Percentiles rank a stretch among this genome's conserved stretches.
These are phyloP conservation scores for Candida rishiriensis DNA, from an alignment of 805 yeast species.

Conservation along the genomic window DNA sequence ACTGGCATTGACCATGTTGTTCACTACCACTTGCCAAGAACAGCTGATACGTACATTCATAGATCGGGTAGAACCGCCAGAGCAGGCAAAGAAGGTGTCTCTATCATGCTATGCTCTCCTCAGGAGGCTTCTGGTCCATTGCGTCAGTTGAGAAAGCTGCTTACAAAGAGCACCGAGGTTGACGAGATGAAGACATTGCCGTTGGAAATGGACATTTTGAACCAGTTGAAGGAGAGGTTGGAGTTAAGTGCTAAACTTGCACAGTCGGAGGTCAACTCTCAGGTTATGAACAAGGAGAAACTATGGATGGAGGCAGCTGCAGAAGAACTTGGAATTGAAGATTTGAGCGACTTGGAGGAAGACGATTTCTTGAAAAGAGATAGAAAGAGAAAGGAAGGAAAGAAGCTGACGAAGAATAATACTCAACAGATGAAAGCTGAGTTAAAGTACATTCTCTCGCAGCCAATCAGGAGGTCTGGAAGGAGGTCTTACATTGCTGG, in stretches of 20 bases:
- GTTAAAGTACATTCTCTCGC: conserved; percentile 46
- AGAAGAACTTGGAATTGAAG: conserved; percentile 82
- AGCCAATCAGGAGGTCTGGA: conserved; percentile 56
- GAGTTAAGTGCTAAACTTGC: conserved; percentile 69
- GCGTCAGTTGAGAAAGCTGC: conserved; percentile 62
- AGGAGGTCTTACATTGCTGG: conserved; percentile 76
- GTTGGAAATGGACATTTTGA: conserved; percentile 67
- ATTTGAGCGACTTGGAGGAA: conserved; percentile 62
- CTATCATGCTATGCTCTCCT: conserved; percentile 88
- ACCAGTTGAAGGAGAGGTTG: conserved; percentile 67
- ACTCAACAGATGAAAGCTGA: conserved; percentile 43
- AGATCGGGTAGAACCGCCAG: conserved; percentile 99
- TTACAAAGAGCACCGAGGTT: conserved; percentile 32
- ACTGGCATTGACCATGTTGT: conserved; percentile 88
- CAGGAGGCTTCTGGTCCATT: conserved; percentile 90
- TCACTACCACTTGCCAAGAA: conserved; percentile 90
- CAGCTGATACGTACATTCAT: conserved; percentile 93
- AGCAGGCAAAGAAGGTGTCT: conserved; percentile 92
- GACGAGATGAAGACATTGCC: conserved; percentile 65
- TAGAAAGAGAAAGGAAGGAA: conserved; percentile 50
- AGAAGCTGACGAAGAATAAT: conserved; percentile 49
- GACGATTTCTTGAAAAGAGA: conserved; percentile 64
- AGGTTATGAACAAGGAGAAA: conserved; percentile 56
- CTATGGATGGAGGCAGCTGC: conserved; percentile 89
- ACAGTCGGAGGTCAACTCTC: conserved; percentile 58